A percentile compares a stretch with the other conserved stretches of the same genome.
Conservation (phyloP, 2,329 filamentous ascomycete species). For the Pseudopyricularia cyperi region DNA sequence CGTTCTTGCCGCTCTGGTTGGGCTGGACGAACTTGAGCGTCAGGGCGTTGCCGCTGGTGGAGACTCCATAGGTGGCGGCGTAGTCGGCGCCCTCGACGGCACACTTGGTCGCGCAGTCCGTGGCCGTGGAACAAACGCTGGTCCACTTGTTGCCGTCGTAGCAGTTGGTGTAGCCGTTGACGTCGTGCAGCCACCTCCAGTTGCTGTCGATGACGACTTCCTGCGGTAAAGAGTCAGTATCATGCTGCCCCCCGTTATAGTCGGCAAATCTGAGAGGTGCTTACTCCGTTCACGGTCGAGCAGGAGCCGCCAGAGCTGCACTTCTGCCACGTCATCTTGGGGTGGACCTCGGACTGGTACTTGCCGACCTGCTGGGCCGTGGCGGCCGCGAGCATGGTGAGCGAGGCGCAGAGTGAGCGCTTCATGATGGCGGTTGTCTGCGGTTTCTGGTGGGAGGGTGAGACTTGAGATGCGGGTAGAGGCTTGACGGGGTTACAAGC, state of each 20-base stretch:
- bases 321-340: conserved; percentile 35
- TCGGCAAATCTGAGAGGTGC: no score
- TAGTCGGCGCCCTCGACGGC: conserved; percentile 26
- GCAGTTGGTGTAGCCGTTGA: conserved; percentile 32
- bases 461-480: not conserved
- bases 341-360: conserved; percentile 32
- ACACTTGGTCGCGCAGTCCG: conserved; percentile 19
- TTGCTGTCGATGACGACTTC: conserved; percentile 42
- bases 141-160: conserved; percentile 33
- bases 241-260: no score
- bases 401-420: conserved; percentile 15
- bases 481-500: not conserved
- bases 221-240: no score
- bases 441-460: not conserved
- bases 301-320: conserved; percentile 34
- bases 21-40: conserved; percentile 35
- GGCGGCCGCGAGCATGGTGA: conserved; percentile 27
- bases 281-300: conserved; percentile 30
- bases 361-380: conserved; percentile 34
- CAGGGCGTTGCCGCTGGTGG: conserved; percentile 26
- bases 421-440: conserved; percentile 3
- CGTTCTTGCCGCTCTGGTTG: conserved; percentile 20
- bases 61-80: conserved; percentile 27
- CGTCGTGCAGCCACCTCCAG: conserved; percentile 44
- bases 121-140: conserved; percentile 17